phyloP scores from a whole-genome alignment of 176 grass and related monocot species.

The Puya raimondii region DNA sequence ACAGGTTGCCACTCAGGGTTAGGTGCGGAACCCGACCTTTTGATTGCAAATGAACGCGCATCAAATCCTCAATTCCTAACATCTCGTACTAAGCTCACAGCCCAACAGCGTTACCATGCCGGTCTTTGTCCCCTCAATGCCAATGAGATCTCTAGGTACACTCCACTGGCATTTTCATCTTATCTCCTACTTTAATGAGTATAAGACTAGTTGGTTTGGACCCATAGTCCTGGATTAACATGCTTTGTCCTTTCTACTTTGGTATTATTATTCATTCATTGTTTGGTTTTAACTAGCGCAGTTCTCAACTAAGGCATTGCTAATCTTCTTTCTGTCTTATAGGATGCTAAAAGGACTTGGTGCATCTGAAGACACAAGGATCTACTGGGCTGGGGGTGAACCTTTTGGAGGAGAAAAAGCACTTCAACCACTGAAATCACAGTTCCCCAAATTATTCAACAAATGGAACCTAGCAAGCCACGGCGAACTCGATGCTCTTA shows the following conservation, averaged over 20 bases:
- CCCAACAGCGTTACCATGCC: slow-evolving; percentile 17
- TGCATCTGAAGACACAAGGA: slow-evolving; percentile 15
- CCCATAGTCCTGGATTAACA: background rate
- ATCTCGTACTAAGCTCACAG: slow-evolving; percentile 24
- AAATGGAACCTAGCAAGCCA: slow-evolving; percentile 24
- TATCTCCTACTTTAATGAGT: background rate
- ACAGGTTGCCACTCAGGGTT: slow-evolving; percentile 36
- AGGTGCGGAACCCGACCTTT: slow-evolving; percentile 6
- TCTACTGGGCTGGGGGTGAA: slow-evolving; percentile 41
- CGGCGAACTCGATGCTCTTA: slow-evolving; percentile 14
- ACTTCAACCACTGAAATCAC: slow-evolving; percentile 10
- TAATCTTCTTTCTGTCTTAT: background rate
- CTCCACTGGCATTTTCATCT: background rate
- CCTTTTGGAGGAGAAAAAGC: slow-evolving; percentile 28
- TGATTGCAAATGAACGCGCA: slow-evolving; percentile 11
- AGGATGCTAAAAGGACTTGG: slow-evolving; percentile 36
- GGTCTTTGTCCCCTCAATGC: slow-evolving; percentile 38
- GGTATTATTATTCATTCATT: background rate
- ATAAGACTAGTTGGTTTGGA: background rate
- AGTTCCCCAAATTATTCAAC: slow-evolving; percentile 27
- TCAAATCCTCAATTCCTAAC: slow-evolving; percentile 28
- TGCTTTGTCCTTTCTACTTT: too few species aligned
- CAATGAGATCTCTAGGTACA: slow-evolving; percentile 26
- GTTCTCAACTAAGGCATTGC: background rate
- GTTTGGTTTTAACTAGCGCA: background rate